A percentile compares a stretch with the other conserved stretches of the same genome.
These are phyloP conservation scores for Quercus phellos DNA, from an alignment of 331 rosid genomes.

Conservation along the genomic window DNA sequence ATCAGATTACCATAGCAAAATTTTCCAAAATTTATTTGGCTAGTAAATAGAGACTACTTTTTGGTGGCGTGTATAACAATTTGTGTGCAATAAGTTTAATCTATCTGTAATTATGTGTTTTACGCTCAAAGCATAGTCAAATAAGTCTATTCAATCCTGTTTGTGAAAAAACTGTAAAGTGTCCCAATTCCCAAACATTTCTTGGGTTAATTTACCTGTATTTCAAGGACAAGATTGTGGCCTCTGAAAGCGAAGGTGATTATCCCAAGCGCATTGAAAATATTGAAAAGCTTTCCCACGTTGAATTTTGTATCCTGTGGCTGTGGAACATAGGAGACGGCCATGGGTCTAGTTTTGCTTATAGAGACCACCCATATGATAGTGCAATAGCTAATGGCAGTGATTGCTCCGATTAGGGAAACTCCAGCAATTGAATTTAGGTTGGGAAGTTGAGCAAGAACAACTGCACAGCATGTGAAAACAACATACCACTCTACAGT, in stretches of 20 bases:
- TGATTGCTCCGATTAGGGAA: conserved; percentile 57
- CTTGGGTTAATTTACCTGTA: conserved; percentile 43
- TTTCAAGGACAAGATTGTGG: conserved; percentile 74
- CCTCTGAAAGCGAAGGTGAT: conserved; percentile 76
- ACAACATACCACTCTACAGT: conserved; percentile 60
- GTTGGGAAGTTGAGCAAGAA: conserved; percentile 80
- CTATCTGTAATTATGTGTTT: no score
- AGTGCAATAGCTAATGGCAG: conserved; percentile 56
- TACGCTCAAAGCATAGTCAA: no score
- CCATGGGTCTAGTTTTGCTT: conserved; percentile 24
- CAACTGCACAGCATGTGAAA: conserved; percentile 47
- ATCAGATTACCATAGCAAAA: neutral
- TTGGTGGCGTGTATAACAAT: no score
- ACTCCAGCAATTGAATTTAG: conserved; percentile 68
- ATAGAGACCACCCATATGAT: conserved; percentile 55
- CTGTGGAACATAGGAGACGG: conserved; percentile 26
- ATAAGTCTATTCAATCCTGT: no score
- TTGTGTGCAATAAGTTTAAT: no score
- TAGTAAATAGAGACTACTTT: no score
- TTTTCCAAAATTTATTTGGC: neutral
- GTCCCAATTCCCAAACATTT: no score
- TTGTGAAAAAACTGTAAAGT: no score
- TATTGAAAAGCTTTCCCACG: conserved; percentile 21
- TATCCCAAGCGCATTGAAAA: conserved; percentile 61
- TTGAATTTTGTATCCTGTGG: conserved; percentile 30